Percentiles rank a stretch among this genome's conserved stretches.
These are phyloP conservation scores for Nakazawaea ambrosiae DNA, from an alignment of 805 yeast species.

Conservation along the genomic window DNA sequence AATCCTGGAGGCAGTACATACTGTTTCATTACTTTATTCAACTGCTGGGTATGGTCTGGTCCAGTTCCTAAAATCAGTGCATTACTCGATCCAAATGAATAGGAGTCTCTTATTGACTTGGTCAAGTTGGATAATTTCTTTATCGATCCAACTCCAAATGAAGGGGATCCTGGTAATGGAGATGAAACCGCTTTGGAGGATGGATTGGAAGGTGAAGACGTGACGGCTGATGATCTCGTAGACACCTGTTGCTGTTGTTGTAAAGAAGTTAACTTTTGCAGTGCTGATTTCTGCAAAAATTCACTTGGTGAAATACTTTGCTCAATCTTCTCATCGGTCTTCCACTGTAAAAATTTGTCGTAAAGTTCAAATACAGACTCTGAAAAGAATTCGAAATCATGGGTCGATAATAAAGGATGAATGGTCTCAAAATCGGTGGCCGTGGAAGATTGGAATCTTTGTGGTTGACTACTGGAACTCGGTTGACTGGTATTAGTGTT, in stretches of 20 bases:
- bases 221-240: neutral
- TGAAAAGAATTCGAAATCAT: neutral
- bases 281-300: too few species aligned
- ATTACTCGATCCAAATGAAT: too few species aligned
- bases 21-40: constrained; percentile 9
- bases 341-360: neutral
- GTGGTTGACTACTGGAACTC: too few species aligned
- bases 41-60: constrained; percentile 10
- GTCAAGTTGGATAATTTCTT: constrained; percentile 6
- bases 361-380: neutral
- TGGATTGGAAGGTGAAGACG: neutral
- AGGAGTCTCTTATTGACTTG: constrained; percentile 6
- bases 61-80: neutral
- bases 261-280: too few species aligned
- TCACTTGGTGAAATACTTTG: too few species aligned
- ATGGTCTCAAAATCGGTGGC: too few species aligned
- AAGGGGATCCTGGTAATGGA: neutral
- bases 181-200: neutral
- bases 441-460: too few species aligned
- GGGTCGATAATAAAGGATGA: neutral
- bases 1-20: constrained; percentile 3
- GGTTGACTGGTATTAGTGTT: too few species aligned
- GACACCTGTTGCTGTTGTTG: constrained; percentile 1
- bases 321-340: too few species aligned
- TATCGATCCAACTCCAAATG: neutral